A percentile compares a stretch with the other conserved stretches of the same genome.
Evolutionary conservation across 176 grass and related monocot species (phyloP).

Genomic region (Oryza nivara): DNA sequence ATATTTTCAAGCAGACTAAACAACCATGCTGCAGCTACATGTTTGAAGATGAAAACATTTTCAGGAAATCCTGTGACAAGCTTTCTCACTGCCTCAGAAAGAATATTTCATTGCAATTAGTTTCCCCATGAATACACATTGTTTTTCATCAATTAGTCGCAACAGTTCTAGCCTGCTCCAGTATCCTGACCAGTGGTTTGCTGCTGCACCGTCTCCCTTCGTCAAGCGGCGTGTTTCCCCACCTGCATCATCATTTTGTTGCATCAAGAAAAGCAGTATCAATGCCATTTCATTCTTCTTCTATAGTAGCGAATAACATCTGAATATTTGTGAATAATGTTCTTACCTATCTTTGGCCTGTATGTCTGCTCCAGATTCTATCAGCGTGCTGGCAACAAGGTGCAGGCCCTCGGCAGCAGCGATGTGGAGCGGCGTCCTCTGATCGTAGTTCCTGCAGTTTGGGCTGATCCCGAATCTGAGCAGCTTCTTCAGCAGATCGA

Average conservation of each 20-base stretch:
- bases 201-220: conserved; percentile 68
- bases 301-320: neutral
- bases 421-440: conserved; percentile 74
- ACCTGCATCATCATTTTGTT: conserved; percentile 41
- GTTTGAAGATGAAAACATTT: neutral
- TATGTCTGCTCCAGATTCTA: conserved; percentile 70
- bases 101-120: conserved; percentile 15
- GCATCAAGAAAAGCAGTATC: conserved; percentile 2
- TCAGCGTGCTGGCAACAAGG: conserved; percentile 59
- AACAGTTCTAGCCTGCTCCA: conserved; percentile 56
- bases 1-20: neutral
- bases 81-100: neutral
- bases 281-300: neutral
- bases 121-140: conserved; percentile 25
- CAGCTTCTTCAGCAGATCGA: conserved; percentile 61
- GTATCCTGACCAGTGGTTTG: conserved; percentile 63
- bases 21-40: neutral
- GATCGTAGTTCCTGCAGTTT: conserved; percentile 84
- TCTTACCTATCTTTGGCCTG: conserved; percentile 61
- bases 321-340: neutral
- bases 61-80: neutral
- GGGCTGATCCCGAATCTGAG: conserved; percentile 71
- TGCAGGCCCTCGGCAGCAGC: conserved; percentile 77
- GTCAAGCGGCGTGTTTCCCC: conserved; percentile 89
- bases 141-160: conserved; percentile 2